phyloP scores from a whole-genome alignment of 768 basidiomycete genomes.

The Phlegmacium glaucopus region DNA sequence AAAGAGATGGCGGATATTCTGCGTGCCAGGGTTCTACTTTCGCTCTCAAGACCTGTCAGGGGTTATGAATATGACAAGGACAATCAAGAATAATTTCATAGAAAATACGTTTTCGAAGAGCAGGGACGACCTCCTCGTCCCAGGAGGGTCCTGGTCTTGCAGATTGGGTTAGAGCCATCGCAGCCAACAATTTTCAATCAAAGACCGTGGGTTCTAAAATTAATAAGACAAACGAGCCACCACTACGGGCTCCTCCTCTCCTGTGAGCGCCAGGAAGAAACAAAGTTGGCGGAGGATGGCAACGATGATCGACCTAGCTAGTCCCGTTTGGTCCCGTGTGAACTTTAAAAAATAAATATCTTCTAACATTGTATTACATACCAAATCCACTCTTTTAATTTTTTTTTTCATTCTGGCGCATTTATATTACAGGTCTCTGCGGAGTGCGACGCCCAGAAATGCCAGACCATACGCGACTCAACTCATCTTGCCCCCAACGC shows the following conservation, averaged over 20 bases:
- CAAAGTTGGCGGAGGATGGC: constrained; percentile 12
- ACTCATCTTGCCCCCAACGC: constrained; percentile 14
- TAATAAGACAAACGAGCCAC: constrained; percentile 5
- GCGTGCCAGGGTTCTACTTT: constrained; percentile 73
- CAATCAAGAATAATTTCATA: constrained; percentile 3
- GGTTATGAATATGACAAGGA: constrained; percentile 1
- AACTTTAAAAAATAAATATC: too few species aligned
- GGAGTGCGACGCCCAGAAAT: constrained; percentile 7
- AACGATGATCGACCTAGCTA: neutral
- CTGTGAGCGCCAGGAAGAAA: constrained; percentile 3
- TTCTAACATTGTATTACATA: too few species aligned
- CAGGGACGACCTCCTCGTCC: constrained; percentile 83
- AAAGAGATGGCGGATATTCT: constrained; percentile 76
- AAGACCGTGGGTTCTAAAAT: neutral
- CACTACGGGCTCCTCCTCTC: neutral
- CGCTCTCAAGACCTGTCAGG: constrained; percentile 67
- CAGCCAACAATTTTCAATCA: neutral
- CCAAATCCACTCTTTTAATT: too few species aligned
- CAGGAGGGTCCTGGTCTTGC: constrained; percentile 53
- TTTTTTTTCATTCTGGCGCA: constrained; percentile 16
- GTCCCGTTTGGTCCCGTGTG: neutral
- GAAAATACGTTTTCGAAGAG: constrained; percentile 70
- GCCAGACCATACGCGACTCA: constrained; percentile 4
- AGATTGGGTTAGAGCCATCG: constrained; percentile 44
- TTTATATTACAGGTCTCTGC: constrained; percentile 6